These are phyloP conservation scores for Quercus mongolica DNA, from an alignment of 306 rosid species.

Conservation along the genomic window DNA sequence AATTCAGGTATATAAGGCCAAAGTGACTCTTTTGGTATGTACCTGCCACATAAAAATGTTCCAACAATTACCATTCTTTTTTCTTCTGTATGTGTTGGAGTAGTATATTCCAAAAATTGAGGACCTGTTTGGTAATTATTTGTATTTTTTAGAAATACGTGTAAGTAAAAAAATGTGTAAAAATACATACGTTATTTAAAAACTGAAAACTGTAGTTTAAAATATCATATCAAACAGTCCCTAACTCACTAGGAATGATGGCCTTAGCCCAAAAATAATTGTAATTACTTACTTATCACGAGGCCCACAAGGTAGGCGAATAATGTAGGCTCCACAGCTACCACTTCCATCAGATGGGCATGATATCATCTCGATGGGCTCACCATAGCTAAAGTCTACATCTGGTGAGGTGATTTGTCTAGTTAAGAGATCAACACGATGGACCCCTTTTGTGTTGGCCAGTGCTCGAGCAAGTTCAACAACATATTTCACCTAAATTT, in stretches of 20 bases:
- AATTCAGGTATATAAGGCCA: conserved; percentile 82
- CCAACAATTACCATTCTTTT: background rate
- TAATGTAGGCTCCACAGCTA: conserved; percentile 71
- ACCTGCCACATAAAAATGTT: conserved; percentile 31
- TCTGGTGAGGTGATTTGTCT: conserved; percentile 70
- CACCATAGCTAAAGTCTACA: conserved; percentile 68
- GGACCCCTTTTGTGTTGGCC: conserved; percentile 67
- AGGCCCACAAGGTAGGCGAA: conserved; percentile 81
- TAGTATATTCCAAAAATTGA: background rate
- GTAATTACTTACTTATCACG: conserved; percentile 47
- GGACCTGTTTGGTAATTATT: fast-evolving
- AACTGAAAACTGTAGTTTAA: fast-evolving
- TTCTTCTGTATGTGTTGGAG: no score
- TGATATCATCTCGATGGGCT: conserved; percentile 74
- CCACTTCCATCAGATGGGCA: conserved; percentile 62
- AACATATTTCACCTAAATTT: conserved; percentile 64
- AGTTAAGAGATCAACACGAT: conserved; percentile 74
- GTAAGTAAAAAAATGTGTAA: fast-evolving
- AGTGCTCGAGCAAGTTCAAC: conserved; percentile 79
- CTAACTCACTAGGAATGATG: background rate
- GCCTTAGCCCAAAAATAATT: background rate
- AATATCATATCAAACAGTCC: fast-evolving
- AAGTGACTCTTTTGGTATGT: conserved; percentile 73
- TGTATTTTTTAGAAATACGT: no score
- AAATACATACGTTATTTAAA: no score